Evolutionary conservation across 805 yeast genomes (phyloP).

Genomic region (Candida krabiensis): DNA sequence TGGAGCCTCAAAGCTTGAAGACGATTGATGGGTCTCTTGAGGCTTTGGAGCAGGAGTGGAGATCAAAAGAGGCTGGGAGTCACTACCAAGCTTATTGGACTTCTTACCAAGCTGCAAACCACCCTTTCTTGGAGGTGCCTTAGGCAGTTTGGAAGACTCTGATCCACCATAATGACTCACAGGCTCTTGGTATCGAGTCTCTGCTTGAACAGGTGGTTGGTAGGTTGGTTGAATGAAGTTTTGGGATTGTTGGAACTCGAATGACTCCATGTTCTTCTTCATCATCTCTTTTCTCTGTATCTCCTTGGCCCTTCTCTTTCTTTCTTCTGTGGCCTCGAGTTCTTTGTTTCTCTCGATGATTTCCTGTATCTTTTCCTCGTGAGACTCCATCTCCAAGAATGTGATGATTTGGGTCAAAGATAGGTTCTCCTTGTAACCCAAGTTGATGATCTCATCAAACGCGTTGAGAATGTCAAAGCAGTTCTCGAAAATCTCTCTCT

Average conservation of each 20-base stretch:
- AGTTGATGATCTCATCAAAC: conserved; percentile 87
- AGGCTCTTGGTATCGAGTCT: conserved; percentile 14
- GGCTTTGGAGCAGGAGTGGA: conserved; percentile 25
- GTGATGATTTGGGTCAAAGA: conserved; percentile 80
- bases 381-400: conserved; percentile 95
- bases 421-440: conserved; percentile 89
- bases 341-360: conserved; percentile 96
- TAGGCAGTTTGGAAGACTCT: conserved; percentile 15
- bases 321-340: conserved; percentile 93
- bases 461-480: conserved; percentile 90
- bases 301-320: conserved; percentile 92
- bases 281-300: conserved; percentile 78
- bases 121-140: conserved; percentile 53
- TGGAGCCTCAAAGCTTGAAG: conserved; percentile 25
- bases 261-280: conserved; percentile 52
- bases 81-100: conserved; percentile 25
- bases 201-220: conserved; percentile 25
- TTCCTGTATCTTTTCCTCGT: conserved; percentile 97
- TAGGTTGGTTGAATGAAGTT: conserved; percentile 20
- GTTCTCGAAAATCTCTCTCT: conserved; percentile 75
- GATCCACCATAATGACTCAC: conserved; percentile 8
- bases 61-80: conserved; percentile 31
- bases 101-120: conserved; percentile 80
- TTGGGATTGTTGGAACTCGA: conserved; percentile 22
- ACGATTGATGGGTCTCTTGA: conserved; percentile 16